Evolutionary conservation across 495 filamentous ascomycete species (phyloP), one percentile per base, ranked within the genome.

Genomic region (Pyrenula aspistea): DNA sequence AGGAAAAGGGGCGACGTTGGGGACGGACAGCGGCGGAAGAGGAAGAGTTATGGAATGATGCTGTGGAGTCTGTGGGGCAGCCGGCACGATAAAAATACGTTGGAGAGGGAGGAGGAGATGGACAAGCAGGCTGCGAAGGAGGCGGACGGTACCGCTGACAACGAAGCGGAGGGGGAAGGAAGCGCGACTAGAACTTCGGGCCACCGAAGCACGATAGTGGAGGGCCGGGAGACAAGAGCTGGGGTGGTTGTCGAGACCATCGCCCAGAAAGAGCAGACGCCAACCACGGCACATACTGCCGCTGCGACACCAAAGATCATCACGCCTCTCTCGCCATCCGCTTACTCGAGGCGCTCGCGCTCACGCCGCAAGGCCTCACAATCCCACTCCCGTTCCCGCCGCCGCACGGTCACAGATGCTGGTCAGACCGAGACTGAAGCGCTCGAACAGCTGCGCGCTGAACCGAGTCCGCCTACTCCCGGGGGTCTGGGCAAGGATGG

Each of bases 61-160:
- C 68, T 95, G 25, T 96, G 91, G 91, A 85, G 81, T 50, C 70
- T 82, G 11, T 90, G 90, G 86, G 91, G 87, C 11, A 89, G 85
- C 59, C 93, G 84, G 63, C 91, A 95, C 60, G 91, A 96, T 65
- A 78, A 91, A 70, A 78, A 75, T 49, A 85, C 84, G 11, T 74
- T 93, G 10, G 63, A 73, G 23, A 68, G 70, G 49, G 81, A 83
- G 59, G 58, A 70, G 23, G 67, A 70, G 48, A 52, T 52, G 50
- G 31, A 42, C 8, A 42, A 15, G 15, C n/a, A n/a, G n/a, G n/a
- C n/a, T n/a, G n/a, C n/a, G n/a, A n/a, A n/a, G n/a, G 31, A 42
- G 15, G 31, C 31, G 4, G 31, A 42, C 31, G 31, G 31, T 4
- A 4, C 8, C 31, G 8, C 31, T 4, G 31, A 42, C 4, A 15